These are phyloP conservation scores for Kodamaea jinghongensis DNA, from an alignment of 805 yeast genomes.

Conservation along the genomic window DNA sequence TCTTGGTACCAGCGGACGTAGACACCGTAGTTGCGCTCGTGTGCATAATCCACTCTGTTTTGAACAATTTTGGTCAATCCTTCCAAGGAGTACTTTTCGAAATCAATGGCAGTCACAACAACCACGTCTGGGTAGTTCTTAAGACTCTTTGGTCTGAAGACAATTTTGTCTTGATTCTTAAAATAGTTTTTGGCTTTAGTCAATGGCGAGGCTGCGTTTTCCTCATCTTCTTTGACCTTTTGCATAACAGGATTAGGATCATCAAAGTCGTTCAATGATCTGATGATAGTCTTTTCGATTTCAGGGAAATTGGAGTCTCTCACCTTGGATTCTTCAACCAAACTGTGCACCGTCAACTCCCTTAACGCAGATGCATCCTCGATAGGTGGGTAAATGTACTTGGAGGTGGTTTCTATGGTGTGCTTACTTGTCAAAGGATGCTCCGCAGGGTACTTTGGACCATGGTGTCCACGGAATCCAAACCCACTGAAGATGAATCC, in stretches of 20 bases:
- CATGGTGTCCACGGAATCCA: neutral
- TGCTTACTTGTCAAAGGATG: slow-evolving; percentile 34
- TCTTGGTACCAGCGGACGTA: slow-evolving; percentile 86
- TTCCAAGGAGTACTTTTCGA: slow-evolving; percentile 57
- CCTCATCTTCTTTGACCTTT: slow-evolving; percentile 44
- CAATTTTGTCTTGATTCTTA: slow-evolving; percentile 63
- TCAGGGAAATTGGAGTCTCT: slow-evolving; percentile 43
- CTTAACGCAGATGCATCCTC: slow-evolving; percentile 64
- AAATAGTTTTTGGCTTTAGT: slow-evolving; percentile 53
- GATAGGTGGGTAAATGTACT: slow-evolving; percentile 68
- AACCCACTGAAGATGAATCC: slow-evolving; percentile 10
- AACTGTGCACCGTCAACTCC: slow-evolving; percentile 50
- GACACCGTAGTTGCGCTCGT: slow-evolving; percentile 73
- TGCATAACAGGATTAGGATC: slow-evolving; percentile 37
- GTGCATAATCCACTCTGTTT: slow-evolving; percentile 87
- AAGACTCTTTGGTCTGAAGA: slow-evolving; percentile 36
- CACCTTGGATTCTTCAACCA: slow-evolving; percentile 50
- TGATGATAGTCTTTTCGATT: slow-evolving; percentile 31
- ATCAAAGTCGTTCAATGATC: slow-evolving; percentile 44
- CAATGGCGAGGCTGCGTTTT: slow-evolving; percentile 43
- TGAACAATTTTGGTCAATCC: slow-evolving; percentile 70
- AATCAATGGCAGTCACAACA: slow-evolving; percentile 77
- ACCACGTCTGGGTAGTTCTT: slow-evolving; percentile 61
- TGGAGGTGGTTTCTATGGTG: slow-evolving; percentile 44
- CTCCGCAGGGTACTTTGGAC: slow-evolving; percentile 25